phyloP scores from a whole-genome alignment of 495 filamentous ascomycete species.

The Staphylotrichum tortipilum region DNA sequence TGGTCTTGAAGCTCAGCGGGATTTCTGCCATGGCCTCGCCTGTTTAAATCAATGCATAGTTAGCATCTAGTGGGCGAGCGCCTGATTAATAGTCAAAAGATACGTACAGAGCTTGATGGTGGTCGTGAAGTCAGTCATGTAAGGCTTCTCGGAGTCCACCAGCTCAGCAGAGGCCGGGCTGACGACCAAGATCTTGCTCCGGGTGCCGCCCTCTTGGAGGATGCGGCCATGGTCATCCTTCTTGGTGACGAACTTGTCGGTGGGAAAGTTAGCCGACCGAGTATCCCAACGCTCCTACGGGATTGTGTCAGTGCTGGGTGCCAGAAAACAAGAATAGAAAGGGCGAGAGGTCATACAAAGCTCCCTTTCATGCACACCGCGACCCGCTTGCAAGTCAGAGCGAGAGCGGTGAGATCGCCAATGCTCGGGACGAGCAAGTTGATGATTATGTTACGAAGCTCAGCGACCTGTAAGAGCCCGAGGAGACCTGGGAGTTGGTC shows the following conservation, averaged over 20 bases:
- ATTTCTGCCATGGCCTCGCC: not conserved
- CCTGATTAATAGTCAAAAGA: no score
- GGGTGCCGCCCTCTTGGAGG: not conserved
- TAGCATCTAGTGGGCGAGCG: not conserved
- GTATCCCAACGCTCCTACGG: conserved; percentile 10
- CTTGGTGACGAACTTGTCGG: not conserved
- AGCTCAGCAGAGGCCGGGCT: conserved; percentile 1
- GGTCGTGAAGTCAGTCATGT: conserved; percentile 2
- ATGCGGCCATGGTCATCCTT: not conserved
- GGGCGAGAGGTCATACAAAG: not conserved
- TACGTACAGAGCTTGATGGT: conserved; percentile 6
- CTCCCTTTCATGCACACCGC: not conserved
- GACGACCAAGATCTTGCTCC: conserved; percentile 7
- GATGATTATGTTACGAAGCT: conserved; percentile 3
- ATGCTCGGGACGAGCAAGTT: conserved; percentile 5
- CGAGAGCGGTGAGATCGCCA: conserved; percentile 12
- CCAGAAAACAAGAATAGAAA: not conserved
- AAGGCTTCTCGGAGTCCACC: not conserved
- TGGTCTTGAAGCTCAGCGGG: conserved; percentile 7
- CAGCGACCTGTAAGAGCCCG: not conserved
- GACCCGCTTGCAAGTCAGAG: conserved; percentile 5
- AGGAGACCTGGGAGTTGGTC: not conserved
- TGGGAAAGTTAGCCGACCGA: not conserved
- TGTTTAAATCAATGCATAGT: not conserved
- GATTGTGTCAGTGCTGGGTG: not conserved